Evolutionary conservation across 2,329 filamentous ascomycete genomes (phyloP).

Genomic region (Chaetomium sp.): DNA sequence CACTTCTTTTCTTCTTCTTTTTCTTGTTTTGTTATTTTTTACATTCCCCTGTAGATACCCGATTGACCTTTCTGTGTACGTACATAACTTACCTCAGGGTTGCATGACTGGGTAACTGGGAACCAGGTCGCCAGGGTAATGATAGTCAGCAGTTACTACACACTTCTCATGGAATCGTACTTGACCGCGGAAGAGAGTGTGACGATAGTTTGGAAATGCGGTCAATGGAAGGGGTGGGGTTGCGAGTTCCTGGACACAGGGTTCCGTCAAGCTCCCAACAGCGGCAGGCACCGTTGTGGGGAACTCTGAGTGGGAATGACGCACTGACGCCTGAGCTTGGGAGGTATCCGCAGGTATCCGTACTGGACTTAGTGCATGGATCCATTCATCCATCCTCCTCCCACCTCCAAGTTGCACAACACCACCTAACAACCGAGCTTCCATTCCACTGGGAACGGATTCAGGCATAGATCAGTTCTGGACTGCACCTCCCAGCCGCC

Average conservation of each 20-base stretch:
- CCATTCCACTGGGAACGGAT: neutral
- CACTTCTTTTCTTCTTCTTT: constrained; percentile 7
- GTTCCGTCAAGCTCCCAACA: neutral
- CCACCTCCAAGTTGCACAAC: neutral
- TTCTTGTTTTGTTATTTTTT: neutral
- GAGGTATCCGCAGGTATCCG: too few species aligned
- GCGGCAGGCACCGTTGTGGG: constrained; percentile 9
- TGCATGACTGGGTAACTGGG: constrained; percentile 11
- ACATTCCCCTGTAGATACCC: constrained; percentile 30
- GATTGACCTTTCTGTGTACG: constrained; percentile 14
- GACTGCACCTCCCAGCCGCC: neutral
- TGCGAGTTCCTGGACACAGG: too few species aligned
- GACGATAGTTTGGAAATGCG: neutral
- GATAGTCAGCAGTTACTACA: neutral
- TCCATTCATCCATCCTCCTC: neutral
- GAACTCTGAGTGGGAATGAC: constrained; percentile 11
- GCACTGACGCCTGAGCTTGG: constrained; percentile 6
- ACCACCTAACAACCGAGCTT: constrained; percentile 7
- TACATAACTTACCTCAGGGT: constrained; percentile 20
- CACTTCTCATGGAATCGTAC: neutral
- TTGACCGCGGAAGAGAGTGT: neutral
- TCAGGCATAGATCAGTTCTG: neutral
- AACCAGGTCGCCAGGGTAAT: constrained; percentile 17
- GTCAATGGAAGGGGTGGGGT: neutral
- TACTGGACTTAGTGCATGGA: too few species aligned